A percentile compares a stretch with the other conserved stretches of the same genome.
Conservation (phyloP, 2,329 filamentous ascomycete genomes). For the Penicillium sp. region DNA sequence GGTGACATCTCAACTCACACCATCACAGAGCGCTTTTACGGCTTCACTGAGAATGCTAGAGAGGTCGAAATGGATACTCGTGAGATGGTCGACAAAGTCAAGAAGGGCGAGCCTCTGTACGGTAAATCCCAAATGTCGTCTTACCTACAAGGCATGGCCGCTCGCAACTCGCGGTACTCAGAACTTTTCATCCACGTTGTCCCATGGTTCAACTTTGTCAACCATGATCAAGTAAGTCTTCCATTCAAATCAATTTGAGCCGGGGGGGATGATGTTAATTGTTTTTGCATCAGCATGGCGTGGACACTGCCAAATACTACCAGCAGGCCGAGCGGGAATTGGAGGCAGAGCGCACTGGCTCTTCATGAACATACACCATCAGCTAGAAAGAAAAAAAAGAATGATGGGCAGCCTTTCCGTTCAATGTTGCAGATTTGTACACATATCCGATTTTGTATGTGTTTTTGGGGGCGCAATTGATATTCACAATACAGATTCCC, state of each 20-base stretch:
- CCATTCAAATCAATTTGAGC: neutral
- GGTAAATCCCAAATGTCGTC: slow-evolving; percentile 74
- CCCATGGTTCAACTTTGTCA: slow-evolving; percentile 98
- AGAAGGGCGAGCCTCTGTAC: slow-evolving; percentile 86
- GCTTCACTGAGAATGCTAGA: slow-evolving; percentile 85
- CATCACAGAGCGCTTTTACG: slow-evolving; percentile 83
- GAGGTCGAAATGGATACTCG: slow-evolving; percentile 96
- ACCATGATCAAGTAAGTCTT: slow-evolving; percentile 69
- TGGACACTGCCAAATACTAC: slow-evolving; percentile 98
- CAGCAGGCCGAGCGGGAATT: slow-evolving; percentile 90
- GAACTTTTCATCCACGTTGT: slow-evolving; percentile 79
- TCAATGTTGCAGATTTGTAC: slow-evolving; percentile 25
- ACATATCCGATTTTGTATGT: slow-evolving; percentile 27
- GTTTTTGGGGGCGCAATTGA: slow-evolving; percentile 25
- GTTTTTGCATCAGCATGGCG: slow-evolving; percentile 70
- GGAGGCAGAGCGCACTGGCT: slow-evolving; percentile 65
- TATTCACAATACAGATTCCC: slow-evolving; percentile 25
- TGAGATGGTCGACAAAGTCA: slow-evolving; percentile 97
- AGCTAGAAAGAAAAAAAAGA: slow-evolving; percentile 13
- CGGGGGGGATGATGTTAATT: neutral
- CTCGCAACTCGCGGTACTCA: slow-evolving; percentile 88
- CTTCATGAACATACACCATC: slow-evolving; percentile 18
- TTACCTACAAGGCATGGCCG: slow-evolving; percentile 90
- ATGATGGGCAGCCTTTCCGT: slow-evolving; percentile 13
- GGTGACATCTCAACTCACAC: slow-evolving; percentile 11